Evolutionary conservation across 2,329 filamentous ascomycete genomes (phyloP).

Genomic region (Fusarium pininemorale): DNA sequence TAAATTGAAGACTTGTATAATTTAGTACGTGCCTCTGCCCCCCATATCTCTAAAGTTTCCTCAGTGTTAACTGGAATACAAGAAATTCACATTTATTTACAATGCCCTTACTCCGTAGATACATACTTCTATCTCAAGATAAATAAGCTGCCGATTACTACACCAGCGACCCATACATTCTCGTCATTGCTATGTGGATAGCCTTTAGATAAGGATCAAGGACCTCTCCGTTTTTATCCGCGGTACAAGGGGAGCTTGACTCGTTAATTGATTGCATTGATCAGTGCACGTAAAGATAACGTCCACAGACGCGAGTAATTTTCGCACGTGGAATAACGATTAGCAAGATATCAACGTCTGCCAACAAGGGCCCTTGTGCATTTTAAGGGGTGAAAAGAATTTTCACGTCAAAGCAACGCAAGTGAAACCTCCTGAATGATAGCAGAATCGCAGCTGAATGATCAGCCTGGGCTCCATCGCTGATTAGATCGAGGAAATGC

Average conservation of each 20-base stretch:
- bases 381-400: not conserved
- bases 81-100: too few species aligned
- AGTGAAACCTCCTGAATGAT: not conserved
- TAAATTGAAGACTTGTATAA: too few species aligned
- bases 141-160: not conserved
- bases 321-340: not conserved
- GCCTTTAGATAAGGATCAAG: not conserved
- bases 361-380: not conserved
- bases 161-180: fast-evolving
- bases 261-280: not conserved
- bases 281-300: not conserved
- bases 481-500: not conserved
- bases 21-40: too few species aligned
- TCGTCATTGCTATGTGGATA: not conserved
- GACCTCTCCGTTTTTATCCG: not conserved
- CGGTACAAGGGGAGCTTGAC: not conserved
- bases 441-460: not conserved
- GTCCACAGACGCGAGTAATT: not conserved
- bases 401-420: not conserved
- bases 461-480: not conserved
- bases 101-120: too few species aligned
- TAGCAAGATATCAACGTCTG: not conserved
- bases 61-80: too few species aligned
- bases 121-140: too few species aligned
- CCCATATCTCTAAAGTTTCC: too few species aligned